Conservation (phyloP, 2,329 filamentous ascomycete species). For the Escovopsis sp. region DNA sequence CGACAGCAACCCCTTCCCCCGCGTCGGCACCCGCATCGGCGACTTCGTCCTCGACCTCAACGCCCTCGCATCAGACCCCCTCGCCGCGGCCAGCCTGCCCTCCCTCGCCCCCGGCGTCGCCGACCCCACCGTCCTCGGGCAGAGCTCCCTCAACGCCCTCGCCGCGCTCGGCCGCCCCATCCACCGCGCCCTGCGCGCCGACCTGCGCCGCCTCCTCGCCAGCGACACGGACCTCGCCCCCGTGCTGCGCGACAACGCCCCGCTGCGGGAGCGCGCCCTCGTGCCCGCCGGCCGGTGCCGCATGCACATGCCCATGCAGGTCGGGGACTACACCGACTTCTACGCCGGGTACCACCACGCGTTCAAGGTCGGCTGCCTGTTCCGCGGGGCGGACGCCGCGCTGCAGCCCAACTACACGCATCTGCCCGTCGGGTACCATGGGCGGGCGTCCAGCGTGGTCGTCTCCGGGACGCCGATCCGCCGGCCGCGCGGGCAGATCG, state of each 20-base stretch:
- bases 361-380: conserved; percentile 51
- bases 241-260: conserved; percentile 21
- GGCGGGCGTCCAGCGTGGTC: conserved; percentile 60
- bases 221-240: conserved; percentile 31
- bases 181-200: conserved; percentile 51
- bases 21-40: conserved; percentile 58
- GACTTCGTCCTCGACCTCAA: conserved; percentile 55
- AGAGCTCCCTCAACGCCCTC: conserved; percentile 17
- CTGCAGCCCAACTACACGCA: conserved; percentile 71
- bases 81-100: conserved; percentile 18
- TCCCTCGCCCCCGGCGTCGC: conserved; percentile 12
- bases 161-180: conserved; percentile 47
- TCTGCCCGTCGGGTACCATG: conserved; percentile 68
- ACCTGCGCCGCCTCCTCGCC: conserved; percentile 46
- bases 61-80: conserved; percentile 33
- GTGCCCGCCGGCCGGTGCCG: conserved; percentile 30
- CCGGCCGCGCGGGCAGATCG: conserved; percentile 59
- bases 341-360: conserved; percentile 70
- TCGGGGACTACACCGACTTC: conserved; percentile 77
- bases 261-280: conserved; percentile 14
- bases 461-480: conserved; percentile 58
- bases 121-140: conserved; percentile 13
- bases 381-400: conserved; percentile 58
- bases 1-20: conserved; percentile 34
- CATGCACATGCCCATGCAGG: conserved; percentile 58